These are phyloP conservation scores for Calonectria montana DNA, from an alignment of 2,329 filamentous ascomycete genomes.

Conservation along the genomic window DNA sequence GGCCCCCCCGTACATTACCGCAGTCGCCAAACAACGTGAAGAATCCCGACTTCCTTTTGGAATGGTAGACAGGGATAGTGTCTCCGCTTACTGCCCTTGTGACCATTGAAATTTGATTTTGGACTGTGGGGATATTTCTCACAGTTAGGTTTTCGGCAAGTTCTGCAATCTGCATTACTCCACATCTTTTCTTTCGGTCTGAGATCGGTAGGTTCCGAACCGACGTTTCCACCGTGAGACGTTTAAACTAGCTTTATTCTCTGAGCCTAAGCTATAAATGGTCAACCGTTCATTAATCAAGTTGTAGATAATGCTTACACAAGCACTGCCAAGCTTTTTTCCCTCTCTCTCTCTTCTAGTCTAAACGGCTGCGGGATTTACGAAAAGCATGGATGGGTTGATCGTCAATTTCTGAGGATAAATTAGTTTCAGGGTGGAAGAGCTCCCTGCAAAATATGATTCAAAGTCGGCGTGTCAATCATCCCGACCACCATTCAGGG, in stretches of 20 bases:
- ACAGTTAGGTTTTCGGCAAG: neutral
- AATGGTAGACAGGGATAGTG: neutral
- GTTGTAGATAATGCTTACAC: neutral
- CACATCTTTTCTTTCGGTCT: neutral
- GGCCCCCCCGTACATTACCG: too few relatives aligned
- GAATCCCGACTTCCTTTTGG: neutral
- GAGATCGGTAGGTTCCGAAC: neutral
- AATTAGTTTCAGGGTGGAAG: neutral
- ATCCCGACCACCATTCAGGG: neutral
- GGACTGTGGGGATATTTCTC: neutral
- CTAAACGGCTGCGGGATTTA: neutral
- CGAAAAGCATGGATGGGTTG: neutral
- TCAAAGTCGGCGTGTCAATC: neutral
- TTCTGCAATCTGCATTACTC: neutral
- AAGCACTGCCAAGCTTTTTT: neutral
- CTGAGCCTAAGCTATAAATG: neutral
- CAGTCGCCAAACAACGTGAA: neutral
- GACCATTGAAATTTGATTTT: too few relatives aligned
- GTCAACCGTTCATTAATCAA: neutral
- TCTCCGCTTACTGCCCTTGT: neutral
- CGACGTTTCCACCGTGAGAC: neutral
- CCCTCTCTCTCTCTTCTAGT: neutral
- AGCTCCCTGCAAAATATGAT: neutral
- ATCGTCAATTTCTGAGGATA: neutral
- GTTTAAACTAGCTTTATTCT: neutral